Evolutionary conservation across 2,329 filamentous ascomycete genomes (phyloP).

Genomic region (Neofusicoccum kwambonambiense): DNA sequence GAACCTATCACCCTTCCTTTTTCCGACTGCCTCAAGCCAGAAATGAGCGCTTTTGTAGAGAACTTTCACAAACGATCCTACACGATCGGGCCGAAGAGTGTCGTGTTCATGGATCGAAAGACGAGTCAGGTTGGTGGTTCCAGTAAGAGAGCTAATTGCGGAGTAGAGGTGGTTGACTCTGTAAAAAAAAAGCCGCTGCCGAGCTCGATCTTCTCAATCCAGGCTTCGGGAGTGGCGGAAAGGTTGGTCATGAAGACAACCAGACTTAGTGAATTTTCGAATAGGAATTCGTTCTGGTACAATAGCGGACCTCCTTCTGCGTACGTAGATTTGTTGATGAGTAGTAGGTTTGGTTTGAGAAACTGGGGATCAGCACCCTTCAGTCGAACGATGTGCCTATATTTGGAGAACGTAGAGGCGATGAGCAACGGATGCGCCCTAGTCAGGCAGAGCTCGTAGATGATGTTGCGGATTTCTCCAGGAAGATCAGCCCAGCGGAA

Average conservation of each 20-base stretch:
- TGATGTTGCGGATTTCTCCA: neutral
- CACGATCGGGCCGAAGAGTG: too few species aligned
- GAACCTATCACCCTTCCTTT: too few species aligned
- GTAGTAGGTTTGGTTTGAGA: neutral
- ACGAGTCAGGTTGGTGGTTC: too few species aligned
- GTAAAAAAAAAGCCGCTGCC: too few species aligned
- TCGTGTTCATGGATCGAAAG: too few species aligned
- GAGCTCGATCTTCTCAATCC: neutral
- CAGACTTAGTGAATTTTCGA: neutral
- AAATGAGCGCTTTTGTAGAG: too few species aligned
- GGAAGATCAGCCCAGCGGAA: neutral
- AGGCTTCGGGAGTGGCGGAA: neutral
- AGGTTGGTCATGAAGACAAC: neutral
- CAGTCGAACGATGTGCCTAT: neutral
- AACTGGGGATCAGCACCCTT: neutral
- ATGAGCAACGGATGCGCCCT: neutral
- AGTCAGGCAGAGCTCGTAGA: neutral
- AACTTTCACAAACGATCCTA: too few species aligned
- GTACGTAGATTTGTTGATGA: neutral
- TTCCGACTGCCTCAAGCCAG: too few species aligned
- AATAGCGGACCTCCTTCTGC: neutral
- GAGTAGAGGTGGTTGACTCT: too few species aligned
- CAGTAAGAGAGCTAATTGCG: too few species aligned
- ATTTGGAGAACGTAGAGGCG: neutral
- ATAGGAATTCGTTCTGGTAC: neutral